These are phyloP conservation scores for Xylaria curta DNA, from an alignment of 495 filamentous ascomycete species.

Conservation along the genomic window DNA sequence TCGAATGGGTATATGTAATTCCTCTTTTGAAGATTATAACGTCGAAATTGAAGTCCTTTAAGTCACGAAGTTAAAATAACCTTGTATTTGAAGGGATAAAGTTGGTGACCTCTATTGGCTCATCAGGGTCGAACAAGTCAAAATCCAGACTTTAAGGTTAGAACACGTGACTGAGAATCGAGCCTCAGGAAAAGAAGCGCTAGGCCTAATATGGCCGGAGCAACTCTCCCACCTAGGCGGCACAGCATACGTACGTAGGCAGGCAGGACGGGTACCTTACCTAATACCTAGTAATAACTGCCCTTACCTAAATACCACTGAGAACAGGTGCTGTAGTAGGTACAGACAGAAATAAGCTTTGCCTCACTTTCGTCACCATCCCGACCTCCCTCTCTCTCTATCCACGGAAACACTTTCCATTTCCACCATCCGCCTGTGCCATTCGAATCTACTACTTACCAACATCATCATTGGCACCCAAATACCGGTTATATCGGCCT, in stretches of 20 bases:
- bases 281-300: no score
- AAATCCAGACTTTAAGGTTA: no score
- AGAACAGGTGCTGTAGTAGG: neutral
- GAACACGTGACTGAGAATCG: neutral
- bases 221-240: neutral
- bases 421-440: neutral
- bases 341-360: constrained; percentile 1
- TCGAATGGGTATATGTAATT: no score
- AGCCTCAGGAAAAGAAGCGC: neutral
- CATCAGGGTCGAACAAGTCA: no score
- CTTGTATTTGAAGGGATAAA: no score
- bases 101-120: no score
- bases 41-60: no score
- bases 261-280: neutral
- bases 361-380: neutral
- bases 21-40: no score
- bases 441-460: neutral
- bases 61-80: no score
- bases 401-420: neutral
- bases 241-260: constrained; percentile 1
- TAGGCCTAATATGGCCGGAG: no score
- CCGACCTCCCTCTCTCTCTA: neutral
- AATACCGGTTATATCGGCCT: neutral
- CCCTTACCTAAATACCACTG: neutral
- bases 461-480: constrained; percentile 5